phyloP scores from a whole-genome alignment of 352 stramenopile species.

The Globisporangium okanoganense region DNA sequence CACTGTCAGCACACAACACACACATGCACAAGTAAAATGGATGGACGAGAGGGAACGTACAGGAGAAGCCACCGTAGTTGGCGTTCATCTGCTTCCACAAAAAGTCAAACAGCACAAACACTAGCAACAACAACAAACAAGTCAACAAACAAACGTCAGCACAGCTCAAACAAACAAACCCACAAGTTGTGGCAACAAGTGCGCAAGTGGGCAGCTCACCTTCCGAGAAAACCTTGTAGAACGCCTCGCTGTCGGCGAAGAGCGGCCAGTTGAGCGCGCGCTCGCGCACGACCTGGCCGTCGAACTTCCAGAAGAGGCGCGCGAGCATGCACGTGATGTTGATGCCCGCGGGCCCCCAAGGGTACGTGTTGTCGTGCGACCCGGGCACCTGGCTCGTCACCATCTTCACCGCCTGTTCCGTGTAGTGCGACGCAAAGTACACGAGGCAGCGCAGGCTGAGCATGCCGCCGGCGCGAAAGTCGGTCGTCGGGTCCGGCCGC shows the following conservation, averaged over 20 bases:
- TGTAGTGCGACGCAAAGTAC: conserved; percentile 75
- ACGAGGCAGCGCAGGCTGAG: conserved; percentile 77
- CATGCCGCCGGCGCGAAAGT: conserved; percentile 80
- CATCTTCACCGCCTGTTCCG: conserved; percentile 67
- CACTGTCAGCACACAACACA: not conserved
- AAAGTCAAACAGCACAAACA: conserved; percentile 83
- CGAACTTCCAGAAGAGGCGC: conserved; percentile 76
- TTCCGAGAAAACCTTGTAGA: conserved; percentile 77
- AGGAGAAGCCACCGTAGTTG: conserved; percentile 82
- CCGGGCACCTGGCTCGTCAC: conserved; percentile 73
- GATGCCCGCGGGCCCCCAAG: conserved; percentile 79
- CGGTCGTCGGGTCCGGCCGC: conserved; percentile 77
- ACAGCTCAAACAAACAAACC: not conserved
- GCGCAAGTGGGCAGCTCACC: conserved; percentile 10
- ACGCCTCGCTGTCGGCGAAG: conserved; percentile 62
- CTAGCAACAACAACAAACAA: conserved; percentile 19
- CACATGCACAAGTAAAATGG: not conserved
- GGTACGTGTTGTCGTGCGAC: conserved; percentile 79
- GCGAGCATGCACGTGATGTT: conserved; percentile 85
- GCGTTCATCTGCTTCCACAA: conserved; percentile 85
- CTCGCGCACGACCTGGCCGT: conserved; percentile 66
- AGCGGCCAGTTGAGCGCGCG: conserved; percentile 65
- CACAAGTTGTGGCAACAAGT: not conserved
- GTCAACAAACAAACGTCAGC: not conserved
- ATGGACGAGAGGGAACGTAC: conserved; percentile 20